Conservation (phyloP, 345 rosid genomes). For the Eucalyptus paniculata region DNA sequence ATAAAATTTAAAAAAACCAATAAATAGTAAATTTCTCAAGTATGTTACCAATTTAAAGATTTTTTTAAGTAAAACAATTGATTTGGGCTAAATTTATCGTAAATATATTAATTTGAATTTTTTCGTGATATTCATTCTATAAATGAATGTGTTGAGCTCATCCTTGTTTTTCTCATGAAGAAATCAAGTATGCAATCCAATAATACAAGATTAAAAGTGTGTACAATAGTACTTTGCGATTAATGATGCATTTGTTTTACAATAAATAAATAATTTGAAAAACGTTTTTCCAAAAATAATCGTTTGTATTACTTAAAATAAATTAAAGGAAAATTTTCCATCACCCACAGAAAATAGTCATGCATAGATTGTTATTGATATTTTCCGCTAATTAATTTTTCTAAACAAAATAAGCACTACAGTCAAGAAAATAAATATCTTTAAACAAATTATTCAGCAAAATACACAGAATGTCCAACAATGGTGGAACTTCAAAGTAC, state of each 20-base stretch:
- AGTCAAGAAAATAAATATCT: not conserved
- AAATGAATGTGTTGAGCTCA: not conserved
- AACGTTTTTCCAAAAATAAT: too few relatives aligned
- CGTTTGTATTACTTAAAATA: too few relatives aligned
- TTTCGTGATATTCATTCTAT: rapidly evolving
- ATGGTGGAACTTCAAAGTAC: not conserved
- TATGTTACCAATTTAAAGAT: too few relatives aligned
- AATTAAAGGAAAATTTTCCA: too few relatives aligned
- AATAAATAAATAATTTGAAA: too few relatives aligned
- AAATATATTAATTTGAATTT: rapidly evolving
- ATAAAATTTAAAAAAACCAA: too few relatives aligned
- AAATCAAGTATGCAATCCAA: not conserved
- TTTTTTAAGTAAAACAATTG: too few relatives aligned
- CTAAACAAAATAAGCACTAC: not conserved
- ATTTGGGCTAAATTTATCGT: too few relatives aligned
- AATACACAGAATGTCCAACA: not conserved
- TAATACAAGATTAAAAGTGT: not conserved
- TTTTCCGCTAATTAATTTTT: too few relatives aligned
- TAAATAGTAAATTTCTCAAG: too few relatives aligned
- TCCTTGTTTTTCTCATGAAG: not conserved
- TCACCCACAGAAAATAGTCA: too few relatives aligned
- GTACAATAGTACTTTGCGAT: not conserved
- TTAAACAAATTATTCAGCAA: not conserved
- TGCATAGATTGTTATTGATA: too few relatives aligned
- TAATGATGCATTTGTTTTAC: not conserved